Evolutionary conservation across 2,329 filamentous ascomycete species (phyloP).

Genomic region (Colletotrichum tofieldiae): DNA sequence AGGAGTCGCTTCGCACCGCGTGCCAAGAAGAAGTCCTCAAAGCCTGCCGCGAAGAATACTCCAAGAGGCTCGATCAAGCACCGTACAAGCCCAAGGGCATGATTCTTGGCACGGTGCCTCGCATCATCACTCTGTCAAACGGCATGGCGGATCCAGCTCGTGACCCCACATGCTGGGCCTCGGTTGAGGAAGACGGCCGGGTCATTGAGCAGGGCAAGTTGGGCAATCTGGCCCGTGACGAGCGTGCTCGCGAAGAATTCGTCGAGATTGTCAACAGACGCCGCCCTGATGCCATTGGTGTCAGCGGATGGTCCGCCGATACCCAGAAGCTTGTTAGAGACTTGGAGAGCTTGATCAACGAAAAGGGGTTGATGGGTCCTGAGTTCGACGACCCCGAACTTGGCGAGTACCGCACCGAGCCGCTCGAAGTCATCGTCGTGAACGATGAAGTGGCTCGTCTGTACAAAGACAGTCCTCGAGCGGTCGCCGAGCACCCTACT

Average conservation of each 20-base stretch:
- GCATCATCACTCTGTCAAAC: conserved; percentile 89
- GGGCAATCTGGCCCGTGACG: conserved; percentile 81
- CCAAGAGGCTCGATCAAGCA: conserved; percentile 91
- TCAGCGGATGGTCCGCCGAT: conserved; percentile 91
- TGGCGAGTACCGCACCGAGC: conserved; percentile 82
- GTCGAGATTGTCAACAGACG: conserved; percentile 84
- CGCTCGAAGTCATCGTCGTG: conserved; percentile 89
- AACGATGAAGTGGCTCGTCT: conserved; percentile 98
- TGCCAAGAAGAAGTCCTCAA: conserved; percentile 95
- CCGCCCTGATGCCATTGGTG: conserved; percentile 89
- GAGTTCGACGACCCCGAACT: conserved; percentile 87
- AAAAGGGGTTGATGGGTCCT: conserved; percentile 82
- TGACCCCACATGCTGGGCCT: conserved; percentile 91
- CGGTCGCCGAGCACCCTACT: conserved; percentile 84
- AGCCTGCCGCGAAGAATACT: conserved; percentile 89
- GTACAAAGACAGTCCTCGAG: conserved; percentile 91
- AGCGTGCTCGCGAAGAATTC: conserved; percentile 77
- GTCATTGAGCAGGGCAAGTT: conserved; percentile 93
- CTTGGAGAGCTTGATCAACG: conserved; percentile 82
- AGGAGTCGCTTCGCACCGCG: conserved; percentile 92
- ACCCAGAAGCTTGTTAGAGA: conserved; percentile 88
- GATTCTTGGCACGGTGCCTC: conserved; percentile 87
- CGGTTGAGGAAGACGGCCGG: conserved; percentile 92
- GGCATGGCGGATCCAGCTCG: conserved; percentile 81
- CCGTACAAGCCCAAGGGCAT: conserved; percentile 96